Conservation (phyloP, 768 basidiomycete genomes). For the Dacryopinax primogenitus region DNA sequence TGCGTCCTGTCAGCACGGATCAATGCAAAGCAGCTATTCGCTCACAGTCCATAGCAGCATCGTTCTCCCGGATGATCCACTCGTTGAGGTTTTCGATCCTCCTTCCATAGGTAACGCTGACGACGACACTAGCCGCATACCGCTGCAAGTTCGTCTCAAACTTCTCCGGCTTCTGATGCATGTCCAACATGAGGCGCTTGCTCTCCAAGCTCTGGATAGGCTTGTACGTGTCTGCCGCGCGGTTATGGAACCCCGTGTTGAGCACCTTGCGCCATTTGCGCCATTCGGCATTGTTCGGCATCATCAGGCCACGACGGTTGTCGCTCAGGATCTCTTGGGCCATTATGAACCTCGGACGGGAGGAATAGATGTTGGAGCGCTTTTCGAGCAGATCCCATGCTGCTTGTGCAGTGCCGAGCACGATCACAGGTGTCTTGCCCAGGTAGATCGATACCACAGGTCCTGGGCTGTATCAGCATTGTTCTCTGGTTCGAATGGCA, state of each 20-base stretch:
- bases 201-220: slow-evolving; percentile 40
- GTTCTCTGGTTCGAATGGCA: neutral
- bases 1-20: neutral
- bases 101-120: slow-evolving; percentile 1
- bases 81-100: slow-evolving; percentile 1
- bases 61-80: neutral
- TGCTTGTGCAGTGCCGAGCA: slow-evolving; percentile 24
- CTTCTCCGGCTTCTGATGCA: neutral
- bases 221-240: slow-evolving; percentile 31
- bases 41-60: slow-evolving; percentile 1
- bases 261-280: slow-evolving; percentile 32
- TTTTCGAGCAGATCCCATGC: slow-evolving; percentile 23
- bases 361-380: slow-evolving; percentile 21
- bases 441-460: slow-evolving; percentile 4
- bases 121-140: slow-evolving; percentile 1
- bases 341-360: slow-evolving; percentile 10
- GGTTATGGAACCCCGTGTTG: slow-evolving; percentile 6
- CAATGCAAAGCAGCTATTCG: neutral
- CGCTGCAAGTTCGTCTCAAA: neutral
- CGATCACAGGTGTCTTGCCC: slow-evolving; percentile 13
- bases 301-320: slow-evolving; percentile 36
- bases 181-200: slow-evolving; percentile 28
- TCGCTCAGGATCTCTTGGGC: slow-evolving; percentile 22
- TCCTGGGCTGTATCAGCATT: neutral
- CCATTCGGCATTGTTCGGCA: slow-evolving; percentile 36